These are phyloP conservation scores for Sedum album DNA, from an alignment of 164 flowering plant species.

Conservation along the genomic window DNA sequence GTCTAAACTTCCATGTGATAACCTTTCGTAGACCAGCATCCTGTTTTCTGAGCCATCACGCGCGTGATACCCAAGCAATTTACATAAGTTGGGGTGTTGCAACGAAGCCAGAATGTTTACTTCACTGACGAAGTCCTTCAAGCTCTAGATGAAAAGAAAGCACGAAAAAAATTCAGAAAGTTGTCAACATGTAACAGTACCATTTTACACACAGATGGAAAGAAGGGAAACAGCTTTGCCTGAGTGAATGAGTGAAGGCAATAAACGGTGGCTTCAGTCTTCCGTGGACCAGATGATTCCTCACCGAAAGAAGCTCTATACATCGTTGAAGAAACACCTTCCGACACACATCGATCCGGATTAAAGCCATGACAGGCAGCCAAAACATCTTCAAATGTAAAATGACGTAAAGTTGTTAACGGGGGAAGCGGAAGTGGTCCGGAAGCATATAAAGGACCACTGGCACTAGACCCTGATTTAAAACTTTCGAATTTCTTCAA, in stretches of 20 bases:
- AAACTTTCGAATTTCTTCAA: conserved; percentile 61
- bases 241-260: conserved; percentile 62
- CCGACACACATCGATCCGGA: conserved; percentile 75
- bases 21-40: conserved; percentile 83
- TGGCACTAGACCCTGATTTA: conserved; percentile 34
- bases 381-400: conserved; percentile 62
- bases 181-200: background rate
- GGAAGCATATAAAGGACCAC: conserved; percentile 55
- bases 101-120: conserved; percentile 63
- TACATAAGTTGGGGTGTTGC: conserved; percentile 88
- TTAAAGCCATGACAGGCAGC: conserved; percentile 70
- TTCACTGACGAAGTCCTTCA: conserved; percentile 69
- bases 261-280: conserved; percentile 79
- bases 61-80: conserved; percentile 84
- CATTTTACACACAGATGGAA: background rate
- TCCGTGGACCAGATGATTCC: conserved; percentile 39
- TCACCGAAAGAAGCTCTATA: conserved; percentile 84
- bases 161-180: background rate
- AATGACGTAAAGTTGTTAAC: conserved; percentile 40
- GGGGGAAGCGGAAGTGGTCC: conserved; percentile 93
- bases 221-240: conserved; percentile 26
- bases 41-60: conserved; percentile 82
- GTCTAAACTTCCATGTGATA: conserved; percentile 88
- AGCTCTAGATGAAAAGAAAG: conserved; percentile 28
- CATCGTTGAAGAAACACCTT: conserved; percentile 60